Percentiles rank a stretch among this genome's conserved stretches.
phyloP scores from a whole-genome alignment of 352 stramenopile species.

The Elongisporangium prolatum region DNA sequence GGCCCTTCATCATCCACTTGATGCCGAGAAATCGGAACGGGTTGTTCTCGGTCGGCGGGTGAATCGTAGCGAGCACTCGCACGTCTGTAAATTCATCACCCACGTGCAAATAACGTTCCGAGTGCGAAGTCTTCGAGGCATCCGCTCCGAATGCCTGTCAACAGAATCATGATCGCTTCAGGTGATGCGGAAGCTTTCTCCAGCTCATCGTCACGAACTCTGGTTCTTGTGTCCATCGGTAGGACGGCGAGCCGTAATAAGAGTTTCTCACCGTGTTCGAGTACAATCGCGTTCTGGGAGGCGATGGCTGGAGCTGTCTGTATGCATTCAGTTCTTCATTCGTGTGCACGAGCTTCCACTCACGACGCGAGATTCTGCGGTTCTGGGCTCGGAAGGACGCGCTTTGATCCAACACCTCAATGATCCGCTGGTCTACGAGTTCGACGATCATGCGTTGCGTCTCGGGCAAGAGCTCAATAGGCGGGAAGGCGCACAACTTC shows the following conservation, averaged over 20 bases:
- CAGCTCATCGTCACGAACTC: too few relatives aligned
- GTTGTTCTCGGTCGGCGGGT: slow-evolving; percentile 17
- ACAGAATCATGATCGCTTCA: slow-evolving; percentile 7
- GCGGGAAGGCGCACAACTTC: not conserved
- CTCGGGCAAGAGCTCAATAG: not conserved
- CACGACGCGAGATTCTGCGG: too few relatives aligned
- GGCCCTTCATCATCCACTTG: slow-evolving; percentile 26
- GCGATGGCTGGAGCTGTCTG: slow-evolving; percentile 1
- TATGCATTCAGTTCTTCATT: not conserved
- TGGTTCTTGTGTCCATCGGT: too few relatives aligned
- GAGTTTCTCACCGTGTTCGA: too few relatives aligned
- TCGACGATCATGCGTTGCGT: not conserved
- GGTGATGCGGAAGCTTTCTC: too few relatives aligned
- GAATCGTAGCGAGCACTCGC: slow-evolving; percentile 28
- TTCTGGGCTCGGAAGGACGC: not conserved
- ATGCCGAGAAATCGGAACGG: slow-evolving; percentile 38
- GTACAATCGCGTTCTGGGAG: too few relatives aligned
- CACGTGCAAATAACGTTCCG: slow-evolving; percentile 31
- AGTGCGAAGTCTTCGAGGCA: slow-evolving; percentile 44
- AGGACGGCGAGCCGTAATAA: too few relatives aligned
- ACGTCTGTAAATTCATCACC: slow-evolving; percentile 25
- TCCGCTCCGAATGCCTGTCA: slow-evolving; percentile 30
- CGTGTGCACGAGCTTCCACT: too few relatives aligned
- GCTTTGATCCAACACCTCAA: slow-evolving; percentile 6
- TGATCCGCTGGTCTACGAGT: not conserved